A percentile compares a stretch with the other conserved stretches of the same genome.
These are phyloP conservation scores for Plasmodium billcollinsi DNA, from an alignment of 169 alveolate genomes.

Conservation along the genomic window DNA sequence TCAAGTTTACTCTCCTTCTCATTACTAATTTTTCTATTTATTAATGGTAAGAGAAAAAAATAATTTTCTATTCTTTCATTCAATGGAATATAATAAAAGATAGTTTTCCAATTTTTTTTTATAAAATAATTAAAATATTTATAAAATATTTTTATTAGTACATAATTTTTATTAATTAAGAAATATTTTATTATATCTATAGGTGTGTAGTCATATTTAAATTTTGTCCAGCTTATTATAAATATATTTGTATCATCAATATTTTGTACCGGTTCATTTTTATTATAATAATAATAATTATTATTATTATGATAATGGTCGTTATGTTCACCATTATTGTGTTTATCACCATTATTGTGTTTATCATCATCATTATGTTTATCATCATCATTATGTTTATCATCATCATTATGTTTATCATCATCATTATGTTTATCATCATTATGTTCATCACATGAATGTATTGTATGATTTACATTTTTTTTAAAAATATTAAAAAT, in stretches of 20 bases:
- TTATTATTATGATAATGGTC: too few relatives aligned
- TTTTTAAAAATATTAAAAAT: slow-evolving; percentile 46
- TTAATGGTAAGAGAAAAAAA: slow-evolving; percentile 29
- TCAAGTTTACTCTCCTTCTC: not conserved
- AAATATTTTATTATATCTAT: slow-evolving; percentile 70
- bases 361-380: not conserved
- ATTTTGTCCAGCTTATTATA: slow-evolving; percentile 60
- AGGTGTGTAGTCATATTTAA: slow-evolving; percentile 66
- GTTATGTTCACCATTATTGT: too few relatives aligned
- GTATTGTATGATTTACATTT: slow-evolving; percentile 28
- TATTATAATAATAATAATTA: not conserved
- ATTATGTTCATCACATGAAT: not conserved
- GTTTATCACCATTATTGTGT: too few relatives aligned
- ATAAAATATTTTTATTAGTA: slow-evolving; percentile 51
- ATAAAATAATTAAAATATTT: slow-evolving; percentile 58
- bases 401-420: not conserved
- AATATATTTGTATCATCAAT: slow-evolving; percentile 11
- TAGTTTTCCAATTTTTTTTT: slow-evolving; percentile 49
- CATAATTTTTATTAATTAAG: slow-evolving; percentile 49
- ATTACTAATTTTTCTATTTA: not conserved
- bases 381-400: not conserved
- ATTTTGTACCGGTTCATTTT: not conserved
- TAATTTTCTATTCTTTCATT: slow-evolving; percentile 40
- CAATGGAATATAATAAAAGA: slow-evolving; percentile 45
- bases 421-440: not conserved